Conservation (phyloP, 1,139 yeast genomes). For the Yamadazyma dushanensis region DNA sequence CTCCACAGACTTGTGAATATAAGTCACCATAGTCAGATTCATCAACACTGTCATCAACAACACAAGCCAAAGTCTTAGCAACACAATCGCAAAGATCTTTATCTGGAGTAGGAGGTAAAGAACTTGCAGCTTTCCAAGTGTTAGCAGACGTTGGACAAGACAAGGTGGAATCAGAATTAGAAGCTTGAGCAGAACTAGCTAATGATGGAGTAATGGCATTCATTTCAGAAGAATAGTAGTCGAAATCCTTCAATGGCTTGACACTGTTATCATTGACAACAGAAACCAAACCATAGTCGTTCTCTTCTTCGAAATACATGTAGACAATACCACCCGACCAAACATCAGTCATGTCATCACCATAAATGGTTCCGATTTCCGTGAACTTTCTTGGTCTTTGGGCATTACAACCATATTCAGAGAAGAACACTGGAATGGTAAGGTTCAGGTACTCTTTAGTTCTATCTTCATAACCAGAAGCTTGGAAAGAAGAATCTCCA, state of each 20-base stretch:
- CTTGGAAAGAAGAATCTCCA: conserved; percentile 62
- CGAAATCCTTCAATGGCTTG: conserved; percentile 48
- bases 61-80: conserved; percentile 49
- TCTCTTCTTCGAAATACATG: conserved; percentile 84
- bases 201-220: conserved; percentile 49
- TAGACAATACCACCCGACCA: conserved; percentile 94
- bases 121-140: conserved; percentile 55
- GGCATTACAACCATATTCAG: conserved; percentile 90
- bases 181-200: conserved; percentile 27
- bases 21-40: conserved; percentile 52
- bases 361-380: conserved; percentile 65
- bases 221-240: conserved; percentile 56
- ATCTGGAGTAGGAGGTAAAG: conserved; percentile 71
- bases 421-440: conserved; percentile 82
- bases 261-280: conserved; percentile 37
- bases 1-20: conserved; percentile 53
- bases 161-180: conserved; percentile 26
- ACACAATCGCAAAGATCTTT: conserved; percentile 59
- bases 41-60: conserved; percentile 44
- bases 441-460: conserved; percentile 69
- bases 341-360: conserved; percentile 66
- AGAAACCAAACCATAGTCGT: conserved; percentile 76
- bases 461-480: conserved; percentile 74
- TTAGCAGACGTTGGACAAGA: conserved; percentile 53
- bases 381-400: conserved; percentile 64